Percentiles rank a stretch among this genome's conserved stretches.
phyloP scores from a whole-genome alignment of 306 rosid species.

The Cucurbita maxima region DNA sequence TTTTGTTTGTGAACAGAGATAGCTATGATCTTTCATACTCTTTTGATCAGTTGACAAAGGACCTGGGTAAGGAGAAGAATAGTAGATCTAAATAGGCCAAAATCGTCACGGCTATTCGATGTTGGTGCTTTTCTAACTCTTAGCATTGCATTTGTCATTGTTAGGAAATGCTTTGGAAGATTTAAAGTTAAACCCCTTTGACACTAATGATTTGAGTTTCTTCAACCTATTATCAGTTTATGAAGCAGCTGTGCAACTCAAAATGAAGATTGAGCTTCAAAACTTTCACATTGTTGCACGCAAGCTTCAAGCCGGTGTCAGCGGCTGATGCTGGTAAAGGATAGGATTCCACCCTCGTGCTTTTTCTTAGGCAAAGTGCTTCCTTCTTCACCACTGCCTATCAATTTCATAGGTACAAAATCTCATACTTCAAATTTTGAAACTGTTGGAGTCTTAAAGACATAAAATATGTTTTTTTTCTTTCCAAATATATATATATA shows the following conservation, averaged over 20 bases:
- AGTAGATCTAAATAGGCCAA: neutral
- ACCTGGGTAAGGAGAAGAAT: neutral
- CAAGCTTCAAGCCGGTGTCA: neutral
- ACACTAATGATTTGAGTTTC: neutral
- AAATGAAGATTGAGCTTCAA: constrained; percentile 1
- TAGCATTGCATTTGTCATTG: neutral
- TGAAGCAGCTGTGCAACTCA: neutral
- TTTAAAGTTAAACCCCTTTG: neutral
- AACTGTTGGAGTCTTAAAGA: neutral
- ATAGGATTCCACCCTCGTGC: neutral
- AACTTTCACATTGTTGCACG: neutral
- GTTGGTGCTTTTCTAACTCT: neutral
- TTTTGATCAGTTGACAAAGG: neutral
- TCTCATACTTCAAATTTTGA: neutral
- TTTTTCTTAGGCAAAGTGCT: constrained; percentile 1
- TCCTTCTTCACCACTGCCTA: constrained; percentile 1
- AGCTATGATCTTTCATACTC: neutral
- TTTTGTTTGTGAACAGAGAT: neutral
- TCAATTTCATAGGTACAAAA: neutral
- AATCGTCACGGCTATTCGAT: neutral
- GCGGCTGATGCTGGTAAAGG: neutral
- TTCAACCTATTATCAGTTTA: neutral
- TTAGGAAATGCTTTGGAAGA: neutral
- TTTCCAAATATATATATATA: neutral
- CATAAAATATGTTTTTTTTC: too few relatives aligned